Evolutionary conservation across 768 basidiomycete species (phyloP), one percentile per base, ranked within the genome.

Genomic region (Lactarius trivialis): DNA sequence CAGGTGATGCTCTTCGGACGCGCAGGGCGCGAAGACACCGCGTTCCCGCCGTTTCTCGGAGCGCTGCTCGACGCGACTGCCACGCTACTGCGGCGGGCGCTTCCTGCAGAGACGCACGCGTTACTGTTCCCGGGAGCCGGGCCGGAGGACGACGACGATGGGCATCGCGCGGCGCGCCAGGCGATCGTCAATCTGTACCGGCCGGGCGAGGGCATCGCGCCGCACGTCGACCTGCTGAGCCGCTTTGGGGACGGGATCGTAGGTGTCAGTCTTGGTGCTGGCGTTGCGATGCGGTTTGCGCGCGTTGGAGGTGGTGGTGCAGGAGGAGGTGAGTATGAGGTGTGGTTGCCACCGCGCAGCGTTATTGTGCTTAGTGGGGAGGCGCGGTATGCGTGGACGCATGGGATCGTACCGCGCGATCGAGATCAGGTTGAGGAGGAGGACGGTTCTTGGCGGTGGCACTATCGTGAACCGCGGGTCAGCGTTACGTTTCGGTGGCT

Each of bases 211-310:
- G 95, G 95, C 12, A 98, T 98, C 66, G 77, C 85, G 0, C 82
- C 91, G 0, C 95, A 98, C 68, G 81, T 98, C 48, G 95, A 98
- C 70, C 78, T 98, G 26, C 80, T 91, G 3, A 75, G 79, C 30
- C 83, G 95, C 15, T 98, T 89, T 69, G 92, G 83, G 7, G 91
- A 96, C 70, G 93, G 91, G 1, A 95, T 98, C 56, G 77, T 98
- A 26, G 92, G 92, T 9, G 82, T 96, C 56, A 94, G 90, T 67
- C 76, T 98, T 30, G 82, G 84, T 12, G 86, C 87, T 30, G 86
- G 88, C 14, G 90, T 86, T 55, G 87, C 84, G 15, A 95, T 96
- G 92, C 79, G 79, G 28, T 93, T 95, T 68, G 76, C 68, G 60
- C 49, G 58, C 34, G 52, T 19, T 19, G 63, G 66, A 0, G 60